phyloP scores from a whole-genome alignment of 2,329 filamentous ascomycete genomes.

The Cyphellophora europaea region DNA sequence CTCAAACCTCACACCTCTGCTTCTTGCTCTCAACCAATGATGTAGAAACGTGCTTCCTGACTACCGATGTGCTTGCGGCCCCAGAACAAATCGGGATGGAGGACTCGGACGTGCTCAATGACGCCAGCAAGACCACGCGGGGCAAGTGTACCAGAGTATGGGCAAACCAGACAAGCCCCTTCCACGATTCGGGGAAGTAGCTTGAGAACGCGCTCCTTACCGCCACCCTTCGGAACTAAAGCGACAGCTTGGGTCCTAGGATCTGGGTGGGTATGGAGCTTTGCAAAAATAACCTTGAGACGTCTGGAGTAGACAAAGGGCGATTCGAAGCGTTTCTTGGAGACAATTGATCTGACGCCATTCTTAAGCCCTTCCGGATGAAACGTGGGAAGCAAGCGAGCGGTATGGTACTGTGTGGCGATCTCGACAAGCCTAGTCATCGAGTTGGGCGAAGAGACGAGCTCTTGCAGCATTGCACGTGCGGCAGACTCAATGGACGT shows the following conservation, averaged over 20 bases:
- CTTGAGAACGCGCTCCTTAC: neutral
- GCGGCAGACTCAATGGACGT: too few relatives aligned
- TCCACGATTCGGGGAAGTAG: neutral
- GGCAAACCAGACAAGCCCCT: neutral
- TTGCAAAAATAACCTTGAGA: neutral
- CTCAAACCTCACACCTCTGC: neutral
- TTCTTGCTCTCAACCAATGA: neutral
- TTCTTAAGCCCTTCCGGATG: neutral
- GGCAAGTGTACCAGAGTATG: neutral
- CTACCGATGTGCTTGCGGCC: too few relatives aligned
- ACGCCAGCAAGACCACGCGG: neutral
- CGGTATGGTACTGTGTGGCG: neutral
- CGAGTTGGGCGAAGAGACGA: too few relatives aligned
- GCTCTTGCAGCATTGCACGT: too few relatives aligned
- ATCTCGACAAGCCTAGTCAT: neutral
- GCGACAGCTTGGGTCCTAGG: neutral
- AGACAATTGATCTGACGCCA: too few relatives aligned
- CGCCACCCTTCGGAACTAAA: neutral
- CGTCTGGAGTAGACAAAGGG: too few relatives aligned
- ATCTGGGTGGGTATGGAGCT: neutral
- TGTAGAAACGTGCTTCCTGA: neutral
- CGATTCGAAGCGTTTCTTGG: neutral
- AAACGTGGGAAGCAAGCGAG: neutral
- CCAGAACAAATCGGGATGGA: too few relatives aligned
- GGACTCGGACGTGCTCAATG: neutral